Percentiles rank a stretch among this genome's conserved stretches.
Evolutionary conservation across 805 yeast species (phyloP).

Genomic region (Zygosaccharomyces siamensis): DNA sequence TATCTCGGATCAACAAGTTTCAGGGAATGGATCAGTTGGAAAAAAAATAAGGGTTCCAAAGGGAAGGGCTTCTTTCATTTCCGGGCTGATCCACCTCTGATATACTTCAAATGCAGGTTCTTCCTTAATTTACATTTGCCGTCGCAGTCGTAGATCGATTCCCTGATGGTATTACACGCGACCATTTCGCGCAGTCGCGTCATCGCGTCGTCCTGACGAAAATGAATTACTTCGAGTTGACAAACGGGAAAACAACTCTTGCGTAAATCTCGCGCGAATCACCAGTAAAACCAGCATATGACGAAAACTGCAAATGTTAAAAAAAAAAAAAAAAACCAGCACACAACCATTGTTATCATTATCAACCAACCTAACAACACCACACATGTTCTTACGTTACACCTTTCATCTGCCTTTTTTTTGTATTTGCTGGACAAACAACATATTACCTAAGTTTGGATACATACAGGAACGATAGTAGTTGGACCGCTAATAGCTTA

Average conservation of each 20-base stretch:
- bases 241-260: too few relatives aligned
- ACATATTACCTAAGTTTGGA: neutral
- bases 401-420: neutral
- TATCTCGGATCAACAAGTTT: neutral
- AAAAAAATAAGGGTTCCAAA: neutral
- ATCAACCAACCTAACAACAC: neutral
- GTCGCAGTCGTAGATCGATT: neutral
- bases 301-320: neutral
- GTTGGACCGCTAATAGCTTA: conserved; percentile 8
- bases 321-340: neutral
- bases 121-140: neutral
- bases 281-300: neutral
- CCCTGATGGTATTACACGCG: neutral
- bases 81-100: neutral
- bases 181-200: neutral
- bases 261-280: too few relatives aligned
- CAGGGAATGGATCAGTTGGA: neutral
- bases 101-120: neutral
- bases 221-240: too few relatives aligned
- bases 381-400: neutral
- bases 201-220: too few relatives aligned
- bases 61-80: neutral
- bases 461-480: conserved; percentile 7
- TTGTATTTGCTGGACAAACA: neutral
- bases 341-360: neutral